Evolutionary conservation across 768 basidiomycete genomes (phyloP).

Genomic region (Auricularia cornea): DNA sequence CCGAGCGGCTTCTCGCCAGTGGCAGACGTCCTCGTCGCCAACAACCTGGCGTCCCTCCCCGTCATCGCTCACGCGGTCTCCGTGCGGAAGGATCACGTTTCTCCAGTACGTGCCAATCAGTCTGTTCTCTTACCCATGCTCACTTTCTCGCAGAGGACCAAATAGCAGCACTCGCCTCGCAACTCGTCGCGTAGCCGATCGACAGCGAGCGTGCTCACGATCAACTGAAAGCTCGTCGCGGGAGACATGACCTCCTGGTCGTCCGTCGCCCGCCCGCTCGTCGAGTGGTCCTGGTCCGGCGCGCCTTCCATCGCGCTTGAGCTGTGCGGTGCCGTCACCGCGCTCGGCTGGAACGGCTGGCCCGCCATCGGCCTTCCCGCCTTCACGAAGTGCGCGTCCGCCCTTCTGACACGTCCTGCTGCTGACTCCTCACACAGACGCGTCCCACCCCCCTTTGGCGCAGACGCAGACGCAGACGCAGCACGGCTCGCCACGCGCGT

Average conservation of each 20-base stretch:
- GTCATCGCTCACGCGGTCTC: slow-evolving; percentile 47
- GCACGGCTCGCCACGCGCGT: slow-evolving; percentile 33
- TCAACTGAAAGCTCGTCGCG: slow-evolving; percentile 22
- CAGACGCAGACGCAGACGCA: slow-evolving; percentile 29
- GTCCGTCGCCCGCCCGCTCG: not conserved
- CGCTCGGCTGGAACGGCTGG: slow-evolving; percentile 71
- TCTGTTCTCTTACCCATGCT: not conserved
- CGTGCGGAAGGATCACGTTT: slow-evolving; percentile 68
- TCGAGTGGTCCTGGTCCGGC: not conserved
- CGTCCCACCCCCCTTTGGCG: slow-evolving; percentile 36
- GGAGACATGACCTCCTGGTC: slow-evolving; percentile 35
- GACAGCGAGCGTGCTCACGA: too few relatives aligned
- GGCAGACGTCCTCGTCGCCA: slow-evolving; percentile 44
- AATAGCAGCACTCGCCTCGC: slow-evolving; percentile 10
- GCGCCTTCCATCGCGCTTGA: slow-evolving; percentile 36
- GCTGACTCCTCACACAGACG: not conserved
- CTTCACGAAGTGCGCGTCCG: slow-evolving; percentile 17
- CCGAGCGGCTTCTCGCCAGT: slow-evolving; percentile 53
- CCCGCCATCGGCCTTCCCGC: slow-evolving; percentile 55
- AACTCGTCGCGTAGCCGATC: not conserved
- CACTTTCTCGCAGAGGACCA: slow-evolving; percentile 26
- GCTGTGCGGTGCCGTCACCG: slow-evolving; percentile 52
- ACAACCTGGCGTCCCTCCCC: slow-evolving; percentile 27
- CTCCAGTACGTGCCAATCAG: slow-evolving; percentile 38
- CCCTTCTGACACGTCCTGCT: not conserved